Evolutionary conservation across 495 filamentous ascomycete species (phyloP).

Genomic region (Daldinia vernicosa): DNA sequence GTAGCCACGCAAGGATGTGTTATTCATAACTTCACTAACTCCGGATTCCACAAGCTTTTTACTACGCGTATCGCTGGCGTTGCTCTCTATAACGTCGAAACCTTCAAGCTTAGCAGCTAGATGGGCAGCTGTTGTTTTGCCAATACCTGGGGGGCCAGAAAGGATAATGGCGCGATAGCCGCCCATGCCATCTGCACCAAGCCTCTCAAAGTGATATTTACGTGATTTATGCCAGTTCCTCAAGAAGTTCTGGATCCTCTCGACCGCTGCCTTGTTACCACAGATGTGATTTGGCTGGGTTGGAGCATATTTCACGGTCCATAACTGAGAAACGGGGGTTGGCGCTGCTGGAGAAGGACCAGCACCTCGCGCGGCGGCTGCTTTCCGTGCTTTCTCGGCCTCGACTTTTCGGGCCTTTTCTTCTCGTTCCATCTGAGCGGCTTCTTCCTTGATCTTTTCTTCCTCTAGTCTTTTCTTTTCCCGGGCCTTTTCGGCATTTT

Average conservation of each 20-base stretch:
- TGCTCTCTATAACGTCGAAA: constrained; percentile 92
- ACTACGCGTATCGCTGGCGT: constrained; percentile 96
- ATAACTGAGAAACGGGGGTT: constrained; percentile 73
- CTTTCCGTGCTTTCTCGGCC: constrained; percentile 59
- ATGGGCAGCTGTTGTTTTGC: constrained; percentile 97
- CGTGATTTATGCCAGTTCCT: constrained; percentile 78
- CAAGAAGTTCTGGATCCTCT: constrained; percentile 89
- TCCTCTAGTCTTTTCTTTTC: constrained; percentile 85
- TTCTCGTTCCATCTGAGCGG: constrained; percentile 80
- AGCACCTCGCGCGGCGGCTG: constrained; percentile 53
- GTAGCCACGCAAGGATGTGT: constrained; percentile 89
- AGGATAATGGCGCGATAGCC: constrained; percentile 85
- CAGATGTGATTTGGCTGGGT: constrained; percentile 85
- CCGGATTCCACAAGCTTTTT: constrained; percentile 95
- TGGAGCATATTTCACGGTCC: constrained; percentile 97
- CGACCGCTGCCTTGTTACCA: constrained; percentile 90
- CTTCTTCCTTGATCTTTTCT: constrained; percentile 77
- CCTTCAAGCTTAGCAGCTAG: constrained; percentile 91
- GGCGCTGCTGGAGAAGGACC: constrained; percentile 46
- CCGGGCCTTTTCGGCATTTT: constrained; percentile 83
- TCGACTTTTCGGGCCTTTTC: constrained; percentile 64
- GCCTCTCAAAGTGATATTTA: constrained; percentile 77
- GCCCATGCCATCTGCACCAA: constrained; percentile 83
- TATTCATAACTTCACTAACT: constrained; percentile 87
- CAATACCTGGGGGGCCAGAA: constrained; percentile 93